Evolutionary conservation across 2,329 filamentous ascomycete species (phyloP), one percentile per base, ranked within the genome.

Genomic region (Cladophialophora exuberans): DNA sequence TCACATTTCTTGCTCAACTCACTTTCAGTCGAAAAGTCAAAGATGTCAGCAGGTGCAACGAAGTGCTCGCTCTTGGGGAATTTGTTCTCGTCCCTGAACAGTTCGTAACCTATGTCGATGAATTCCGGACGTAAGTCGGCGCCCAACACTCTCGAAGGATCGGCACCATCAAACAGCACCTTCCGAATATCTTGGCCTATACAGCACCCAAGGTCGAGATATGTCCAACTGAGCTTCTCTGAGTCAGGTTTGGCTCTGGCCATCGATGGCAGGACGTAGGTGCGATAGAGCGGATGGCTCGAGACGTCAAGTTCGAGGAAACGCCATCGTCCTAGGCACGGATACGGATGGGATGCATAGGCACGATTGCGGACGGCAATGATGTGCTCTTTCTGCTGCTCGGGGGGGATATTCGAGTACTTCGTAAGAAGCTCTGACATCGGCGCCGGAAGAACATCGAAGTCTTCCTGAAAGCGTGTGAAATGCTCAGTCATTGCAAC

Each of bases 161-260:
- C 69, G 6, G 79, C 79, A 17, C 81, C 81, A 53, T 82, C 79
- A 46, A 51, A 63, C 28, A 70, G 66, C 1, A 79, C 67, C 60
- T 74, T 74, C 26, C 74, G 73, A 23, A 76, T 17, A 56, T 76
- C 74, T 53, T 77, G 74, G 18, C 73, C 73, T 17, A 76, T 66
- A 59, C 75, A 76, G 56, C 69, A 71, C 13, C 74, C 74, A 3
- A 76, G 57, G 56, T 78, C 75, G 10, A 78, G 67, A 48, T 76
- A 74, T 6, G 64, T 67, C 43, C 51, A 57, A 9, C 38, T 23
- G 13, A 33, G 13, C 11, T n/a, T 31, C n/a, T 42, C 23, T 22
- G n/a, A 26, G 3, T 2, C 20, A 26, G 9, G 31, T n/a, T n/a
- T n/a, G 7, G 23, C 25, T 28, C 20, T 15, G 18, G 20, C 22